Conservation (phyloP, 306 rosid genomes). For the Malus orientalis region DNA sequence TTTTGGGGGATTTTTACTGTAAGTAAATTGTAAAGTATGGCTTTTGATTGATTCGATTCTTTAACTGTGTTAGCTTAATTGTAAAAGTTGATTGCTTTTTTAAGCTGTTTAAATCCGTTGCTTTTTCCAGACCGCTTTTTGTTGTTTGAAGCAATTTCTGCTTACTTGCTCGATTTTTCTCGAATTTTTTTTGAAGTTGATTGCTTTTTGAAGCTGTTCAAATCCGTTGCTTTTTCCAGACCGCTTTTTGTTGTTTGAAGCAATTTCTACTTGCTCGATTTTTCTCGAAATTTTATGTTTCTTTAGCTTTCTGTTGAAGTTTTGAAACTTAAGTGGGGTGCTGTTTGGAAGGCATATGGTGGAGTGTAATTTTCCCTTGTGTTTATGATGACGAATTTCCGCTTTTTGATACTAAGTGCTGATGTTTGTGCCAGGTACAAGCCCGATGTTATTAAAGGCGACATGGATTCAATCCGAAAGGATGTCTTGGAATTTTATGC, state of each 20-base stretch:
- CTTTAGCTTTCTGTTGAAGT: background rate
- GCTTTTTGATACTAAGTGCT: constrained; percentile 7
- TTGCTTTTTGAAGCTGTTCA: too few species aligned
- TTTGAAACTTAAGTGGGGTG: background rate
- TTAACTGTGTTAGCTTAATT: background rate
- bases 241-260: background rate
- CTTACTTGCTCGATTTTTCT: background rate
- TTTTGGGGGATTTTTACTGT: background rate
- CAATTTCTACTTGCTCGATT: background rate
- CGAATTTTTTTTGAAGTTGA: background rate
- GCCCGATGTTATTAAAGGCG: constrained; percentile 91
- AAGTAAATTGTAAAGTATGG: background rate
- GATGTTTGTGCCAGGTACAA: constrained; percentile 47
- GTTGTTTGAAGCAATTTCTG: background rate
- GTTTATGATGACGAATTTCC: background rate
- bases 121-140: background rate
- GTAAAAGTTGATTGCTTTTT: background rate
- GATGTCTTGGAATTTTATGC: constrained; percentile 72
- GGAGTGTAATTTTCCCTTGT: background rate
- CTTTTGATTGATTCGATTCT: background rate
- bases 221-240: background rate
- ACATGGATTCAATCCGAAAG: constrained; percentile 76
- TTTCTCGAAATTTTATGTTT: background rate
- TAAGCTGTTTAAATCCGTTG: background rate
- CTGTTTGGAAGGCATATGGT: background rate